Evolutionary conservation across 2,329 filamentous ascomycete species (phyloP).

Genomic region (Elsinoe australis): DNA sequence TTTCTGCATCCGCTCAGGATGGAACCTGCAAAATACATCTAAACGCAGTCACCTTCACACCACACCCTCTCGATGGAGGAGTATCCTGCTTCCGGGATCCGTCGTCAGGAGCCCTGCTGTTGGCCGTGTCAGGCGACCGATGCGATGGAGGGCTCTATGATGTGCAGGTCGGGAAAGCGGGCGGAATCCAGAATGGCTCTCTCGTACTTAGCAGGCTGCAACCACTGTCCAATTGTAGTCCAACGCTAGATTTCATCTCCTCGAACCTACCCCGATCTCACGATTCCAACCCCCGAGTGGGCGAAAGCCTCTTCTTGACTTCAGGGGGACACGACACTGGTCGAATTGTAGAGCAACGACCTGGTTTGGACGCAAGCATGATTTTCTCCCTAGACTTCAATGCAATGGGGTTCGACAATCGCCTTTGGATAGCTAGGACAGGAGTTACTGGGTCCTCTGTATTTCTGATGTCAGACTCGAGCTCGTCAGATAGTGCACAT

Average conservation of each 20-base stretch:
- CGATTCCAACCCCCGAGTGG: conserved; percentile 39
- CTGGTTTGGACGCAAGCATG: conserved; percentile 35
- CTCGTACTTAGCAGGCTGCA: conserved; percentile 23
- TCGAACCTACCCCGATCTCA: conserved; percentile 25
- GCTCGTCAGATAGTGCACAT: not conserved
- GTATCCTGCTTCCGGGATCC: not conserved
- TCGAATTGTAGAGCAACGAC: conserved; percentile 37
- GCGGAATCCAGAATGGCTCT: conserved; percentile 32
- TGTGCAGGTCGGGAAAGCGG: conserved; percentile 20
- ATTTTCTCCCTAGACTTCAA: conserved; percentile 22
- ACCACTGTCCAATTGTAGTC: conserved; percentile 54
- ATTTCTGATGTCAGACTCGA: conserved; percentile 6
- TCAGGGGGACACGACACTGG: conserved; percentile 40
- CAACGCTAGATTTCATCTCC: conserved; percentile 43
- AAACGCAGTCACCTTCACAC: not conserved
- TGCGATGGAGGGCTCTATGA: conserved; percentile 1
- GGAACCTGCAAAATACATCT: not conserved
- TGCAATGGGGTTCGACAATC: conserved; percentile 25
- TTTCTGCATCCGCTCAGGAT: not conserved
- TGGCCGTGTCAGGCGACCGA: not conserved
- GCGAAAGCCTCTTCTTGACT: conserved; percentile 32
- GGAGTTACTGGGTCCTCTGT: not conserved
- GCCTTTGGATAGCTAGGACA: conserved; percentile 31
- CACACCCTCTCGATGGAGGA: not conserved
- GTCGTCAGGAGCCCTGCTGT: not conserved